phyloP scores from a whole-genome alignment of 768 basidiomycete species.

The Lyophyllum atratum region DNA sequence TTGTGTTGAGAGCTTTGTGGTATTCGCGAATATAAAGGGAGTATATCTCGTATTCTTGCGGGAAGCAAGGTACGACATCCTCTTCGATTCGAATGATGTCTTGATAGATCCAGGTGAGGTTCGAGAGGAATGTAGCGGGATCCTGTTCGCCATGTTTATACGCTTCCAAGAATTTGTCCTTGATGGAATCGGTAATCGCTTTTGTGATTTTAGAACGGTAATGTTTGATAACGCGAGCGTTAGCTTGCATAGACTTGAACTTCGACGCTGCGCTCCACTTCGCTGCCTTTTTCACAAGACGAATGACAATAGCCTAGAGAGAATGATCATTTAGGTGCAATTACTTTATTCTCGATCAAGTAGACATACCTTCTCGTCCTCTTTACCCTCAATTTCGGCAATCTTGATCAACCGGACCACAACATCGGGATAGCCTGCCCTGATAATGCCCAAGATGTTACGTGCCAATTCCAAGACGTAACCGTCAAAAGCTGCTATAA shows the following conservation, averaged over 20 bases:
- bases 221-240: constrained; percentile 91
- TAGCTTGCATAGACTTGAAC: constrained; percentile 91
- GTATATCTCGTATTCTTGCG: constrained; percentile 89
- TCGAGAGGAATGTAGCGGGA: constrained; percentile 73
- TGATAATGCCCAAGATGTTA: constrained; percentile 77
- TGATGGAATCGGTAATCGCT: constrained; percentile 77
- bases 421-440: constrained; percentile 80
- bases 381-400: constrained; percentile 87
- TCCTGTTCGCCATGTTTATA: constrained; percentile 64
- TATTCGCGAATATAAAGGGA: constrained; percentile 83
- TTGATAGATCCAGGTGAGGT: constrained; percentile 89
- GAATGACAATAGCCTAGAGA: constrained; percentile 86
- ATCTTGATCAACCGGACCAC: constrained; percentile 93
- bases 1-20: constrained; percentile 80
- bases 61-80: constrained; percentile 90
- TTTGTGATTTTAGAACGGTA: constrained; percentile 90
- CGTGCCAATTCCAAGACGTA: constrained; percentile 78
- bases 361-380: constrained; percentile 84
- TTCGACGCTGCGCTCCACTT: constrained; percentile 92
- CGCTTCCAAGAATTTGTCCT: constrained; percentile 66
- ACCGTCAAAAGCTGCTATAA: constrained; percentile 82
- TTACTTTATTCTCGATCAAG: neutral
- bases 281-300: constrained; percentile 91
- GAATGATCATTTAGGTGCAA: neutral
- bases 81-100: constrained; percentile 92